Base-by-base conservation (phyloP, 768 basidiomycete genomes). In the Agrocybe pediades region DNA sequence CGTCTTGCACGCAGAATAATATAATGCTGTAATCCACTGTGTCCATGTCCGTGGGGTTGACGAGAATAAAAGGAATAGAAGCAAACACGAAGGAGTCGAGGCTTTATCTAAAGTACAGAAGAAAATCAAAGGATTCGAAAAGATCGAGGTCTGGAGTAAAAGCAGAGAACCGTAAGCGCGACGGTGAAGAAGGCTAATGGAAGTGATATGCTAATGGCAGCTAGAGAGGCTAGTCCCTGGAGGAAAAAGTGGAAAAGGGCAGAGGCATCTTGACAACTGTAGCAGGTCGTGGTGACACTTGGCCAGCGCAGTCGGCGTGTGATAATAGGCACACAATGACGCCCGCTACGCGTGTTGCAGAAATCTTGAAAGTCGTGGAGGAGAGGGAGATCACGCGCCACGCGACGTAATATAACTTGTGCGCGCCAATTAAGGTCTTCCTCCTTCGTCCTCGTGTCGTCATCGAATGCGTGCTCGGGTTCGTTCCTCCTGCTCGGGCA, bases 151-250 rank as follows among this genome's bases (percentile, higher is more conserved):
- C 63, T 67, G 21, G 70, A 72, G 63, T 76, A 76, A 60, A 71
- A 77, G 55, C 74, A 77, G 30, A 76, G 55, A 42, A 77, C 61
- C 29, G 71, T 74, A 46, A 75, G 58, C 41, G 71, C 64, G 21
- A 77, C 46, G 23, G 72, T 72, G 13, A 73, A 65, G 36, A 73
- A 63, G 15, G 74, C 68, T 51, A 74, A 54, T 25, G 72, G 69
- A 48, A 75, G 57, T 11, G 71, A 68, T 41, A 75, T 33, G 50
- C 64, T 62, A 20, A 65, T 61, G 45, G 65, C 62, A 9, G 67
- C 54, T 15, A 69, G 46, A n/a, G 66, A 57, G 17, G 62, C 53
- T 13, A 70, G 25, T 39, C 65, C 29, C 27, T 63, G 61, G 9
- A 70, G 48, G 8, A 62, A 33, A 13, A 39, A 16, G 26, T 54